Evolutionary conservation across 2,329 filamentous ascomycete genomes (phyloP).

Genomic region (Diaporthe vaccinii): DNA sequence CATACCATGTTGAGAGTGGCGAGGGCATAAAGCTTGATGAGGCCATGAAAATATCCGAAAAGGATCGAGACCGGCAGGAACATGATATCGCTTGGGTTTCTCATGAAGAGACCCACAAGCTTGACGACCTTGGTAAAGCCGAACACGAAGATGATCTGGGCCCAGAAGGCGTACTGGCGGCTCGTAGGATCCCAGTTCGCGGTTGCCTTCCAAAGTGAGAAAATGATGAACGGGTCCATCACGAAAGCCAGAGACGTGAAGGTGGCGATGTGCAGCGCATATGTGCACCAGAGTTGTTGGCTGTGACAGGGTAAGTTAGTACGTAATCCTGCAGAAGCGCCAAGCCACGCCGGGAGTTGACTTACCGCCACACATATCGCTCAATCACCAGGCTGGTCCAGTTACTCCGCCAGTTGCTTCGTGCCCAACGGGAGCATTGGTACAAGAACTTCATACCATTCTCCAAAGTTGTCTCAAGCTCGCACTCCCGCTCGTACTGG

Average conservation of each 20-base stretch:
- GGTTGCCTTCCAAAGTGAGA: constrained; percentile 78
- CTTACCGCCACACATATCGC: constrained; percentile 88
- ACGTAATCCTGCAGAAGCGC: constrained; percentile 35
- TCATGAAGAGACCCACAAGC: constrained; percentile 86
- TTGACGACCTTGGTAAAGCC: constrained; percentile 91
- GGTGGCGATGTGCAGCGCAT: constrained; percentile 92
- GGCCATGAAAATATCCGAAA: constrained; percentile 93
- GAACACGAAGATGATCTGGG: constrained; percentile 81
- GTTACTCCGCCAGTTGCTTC: constrained; percentile 98
- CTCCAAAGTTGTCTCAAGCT: constrained; percentile 93
- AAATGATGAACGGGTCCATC: constrained; percentile 81
- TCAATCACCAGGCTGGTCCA: constrained; percentile 90
- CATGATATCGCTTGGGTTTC: constrained; percentile 84
- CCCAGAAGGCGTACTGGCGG: constrained; percentile 69
- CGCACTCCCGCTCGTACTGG: constrained; percentile 91
- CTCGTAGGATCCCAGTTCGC: constrained; percentile 68
- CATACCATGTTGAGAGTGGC: constrained; percentile 86
- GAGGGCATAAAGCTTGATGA: constrained; percentile 92
- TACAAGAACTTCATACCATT: constrained; percentile 90
- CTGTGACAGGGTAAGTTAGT: constrained; percentile 58
- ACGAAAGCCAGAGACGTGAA: constrained; percentile 89
- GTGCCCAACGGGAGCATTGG: constrained; percentile 94
- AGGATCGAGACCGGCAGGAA: constrained; percentile 87
- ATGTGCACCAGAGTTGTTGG: constrained; percentile 93
- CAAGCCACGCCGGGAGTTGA: constrained; percentile 47